phyloP scores from a whole-genome alignment of 129 eudicot species.

The Escallonia rubra region DNA sequence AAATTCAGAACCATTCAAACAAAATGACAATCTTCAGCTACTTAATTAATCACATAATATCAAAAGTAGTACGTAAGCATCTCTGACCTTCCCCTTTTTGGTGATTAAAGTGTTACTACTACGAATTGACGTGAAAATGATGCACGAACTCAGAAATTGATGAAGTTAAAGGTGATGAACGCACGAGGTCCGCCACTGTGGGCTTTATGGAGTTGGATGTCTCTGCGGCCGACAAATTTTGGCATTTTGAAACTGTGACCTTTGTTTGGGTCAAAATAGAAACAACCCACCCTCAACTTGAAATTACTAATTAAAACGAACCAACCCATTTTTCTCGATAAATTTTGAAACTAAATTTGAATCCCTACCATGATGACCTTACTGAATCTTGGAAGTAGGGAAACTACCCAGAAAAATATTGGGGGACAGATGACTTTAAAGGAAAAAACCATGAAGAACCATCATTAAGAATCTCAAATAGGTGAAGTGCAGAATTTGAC shows the following conservation, averaged over 20 bases:
- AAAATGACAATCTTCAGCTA: not conserved
- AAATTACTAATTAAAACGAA: too few relatives aligned
- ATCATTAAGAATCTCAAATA: too few relatives aligned
- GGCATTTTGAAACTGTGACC: not conserved
- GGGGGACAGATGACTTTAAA: too few relatives aligned
- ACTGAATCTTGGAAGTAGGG: too few relatives aligned
- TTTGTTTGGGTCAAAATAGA: too few relatives aligned
- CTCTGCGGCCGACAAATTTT: not conserved
- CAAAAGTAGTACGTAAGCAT: not conserved
- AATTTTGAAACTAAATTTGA: too few relatives aligned
- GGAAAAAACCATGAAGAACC: too few relatives aligned
- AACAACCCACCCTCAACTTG: too few relatives aligned
- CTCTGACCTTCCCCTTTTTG: not conserved
- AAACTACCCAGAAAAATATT: too few relatives aligned
- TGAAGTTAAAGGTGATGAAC: not conserved
- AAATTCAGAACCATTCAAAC: not conserved
- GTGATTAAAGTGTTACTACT: not conserved
- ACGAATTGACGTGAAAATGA: not conserved
- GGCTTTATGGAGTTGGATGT: not conserved
- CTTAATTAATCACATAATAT: not conserved
- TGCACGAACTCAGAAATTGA: not conserved
- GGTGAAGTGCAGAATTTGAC: too few relatives aligned
- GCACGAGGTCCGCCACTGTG: not conserved
- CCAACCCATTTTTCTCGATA: too few relatives aligned
- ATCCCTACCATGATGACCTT: too few relatives aligned